Conservation (phyloP, 163 green algal species). For the Prototheca wickerhamii region DNA sequence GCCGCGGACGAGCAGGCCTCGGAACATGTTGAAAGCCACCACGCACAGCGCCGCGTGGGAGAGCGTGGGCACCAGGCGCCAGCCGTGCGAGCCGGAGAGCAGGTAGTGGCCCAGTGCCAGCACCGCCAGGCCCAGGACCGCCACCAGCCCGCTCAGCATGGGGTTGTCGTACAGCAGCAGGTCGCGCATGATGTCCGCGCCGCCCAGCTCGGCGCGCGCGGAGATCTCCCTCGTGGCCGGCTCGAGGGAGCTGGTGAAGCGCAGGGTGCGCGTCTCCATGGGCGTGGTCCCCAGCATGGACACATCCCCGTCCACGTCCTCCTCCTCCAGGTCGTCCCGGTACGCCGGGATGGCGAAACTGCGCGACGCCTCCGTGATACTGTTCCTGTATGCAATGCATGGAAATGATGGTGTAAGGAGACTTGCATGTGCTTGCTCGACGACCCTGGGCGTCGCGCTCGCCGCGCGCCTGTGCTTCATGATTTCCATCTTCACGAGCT, state of each 20-base stretch:
- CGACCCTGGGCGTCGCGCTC: background rate
- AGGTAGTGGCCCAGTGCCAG: background rate
- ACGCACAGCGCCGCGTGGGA: background rate
- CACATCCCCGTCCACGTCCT: no score
- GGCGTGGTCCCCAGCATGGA: no score
- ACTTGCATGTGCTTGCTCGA: no score
- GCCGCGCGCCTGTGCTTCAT: background rate
- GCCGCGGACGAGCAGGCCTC: constrained; percentile 13
- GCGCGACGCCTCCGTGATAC: background rate
- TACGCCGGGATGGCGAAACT: background rate
- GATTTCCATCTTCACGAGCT: no score
- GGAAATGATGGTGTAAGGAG: background rate
- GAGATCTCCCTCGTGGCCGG: no score
- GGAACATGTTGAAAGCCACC: constrained; percentile 13
- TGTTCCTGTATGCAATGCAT: background rate
- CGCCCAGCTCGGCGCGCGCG: no score
- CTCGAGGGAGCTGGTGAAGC: background rate
- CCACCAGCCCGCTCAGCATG: background rate
- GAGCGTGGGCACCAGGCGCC: background rate
- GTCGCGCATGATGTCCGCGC: background rate
- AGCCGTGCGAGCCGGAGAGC: background rate
- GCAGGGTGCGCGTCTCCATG: background rate
- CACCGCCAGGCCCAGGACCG: background rate
- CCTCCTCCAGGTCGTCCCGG: background rate
- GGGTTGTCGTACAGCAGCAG: background rate